Conservation (phyloP, 2,329 filamentous ascomycete genomes). For the Trichoderma citrinoviride region DNA sequence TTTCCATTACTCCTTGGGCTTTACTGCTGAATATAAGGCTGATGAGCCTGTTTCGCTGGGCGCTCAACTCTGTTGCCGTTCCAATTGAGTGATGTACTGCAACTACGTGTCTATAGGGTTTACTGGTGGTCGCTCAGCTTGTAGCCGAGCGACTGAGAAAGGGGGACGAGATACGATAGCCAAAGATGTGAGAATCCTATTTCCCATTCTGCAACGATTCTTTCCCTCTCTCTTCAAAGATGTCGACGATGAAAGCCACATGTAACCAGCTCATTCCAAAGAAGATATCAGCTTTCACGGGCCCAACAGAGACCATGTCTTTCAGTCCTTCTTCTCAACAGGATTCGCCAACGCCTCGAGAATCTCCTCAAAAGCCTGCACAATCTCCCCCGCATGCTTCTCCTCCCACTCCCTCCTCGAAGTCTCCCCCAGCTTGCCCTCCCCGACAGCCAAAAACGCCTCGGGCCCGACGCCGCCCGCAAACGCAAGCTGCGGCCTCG, state of each 20-base stretch:
- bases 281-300: too few species aligned
- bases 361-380: conserved; percentile 17
- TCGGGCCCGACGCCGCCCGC: background rate
- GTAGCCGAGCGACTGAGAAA: background rate
- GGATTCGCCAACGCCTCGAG: conserved; percentile 12
- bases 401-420: conserved; percentile 18
- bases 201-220: background rate
- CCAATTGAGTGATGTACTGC: background rate
- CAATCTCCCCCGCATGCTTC: conserved; percentile 1
- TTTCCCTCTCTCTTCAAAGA: background rate
- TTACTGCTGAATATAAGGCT: background rate
- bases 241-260: background rate
- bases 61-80: background rate
- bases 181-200: background rate
- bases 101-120: background rate
- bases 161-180: background rate
- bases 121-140: background rate
- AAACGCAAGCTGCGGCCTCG: conserved; percentile 14
- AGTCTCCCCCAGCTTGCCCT: conserved; percentile 13
- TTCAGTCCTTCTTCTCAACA: conserved; percentile 12
- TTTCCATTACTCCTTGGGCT: background rate
- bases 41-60: background rate
- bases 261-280: background rate
- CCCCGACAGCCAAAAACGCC: conserved; percentile 2
- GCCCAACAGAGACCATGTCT: background rate